Conservation (phyloP, 1,284 basidiomycete genomes). For the Trichosporon sp. region DNA sequence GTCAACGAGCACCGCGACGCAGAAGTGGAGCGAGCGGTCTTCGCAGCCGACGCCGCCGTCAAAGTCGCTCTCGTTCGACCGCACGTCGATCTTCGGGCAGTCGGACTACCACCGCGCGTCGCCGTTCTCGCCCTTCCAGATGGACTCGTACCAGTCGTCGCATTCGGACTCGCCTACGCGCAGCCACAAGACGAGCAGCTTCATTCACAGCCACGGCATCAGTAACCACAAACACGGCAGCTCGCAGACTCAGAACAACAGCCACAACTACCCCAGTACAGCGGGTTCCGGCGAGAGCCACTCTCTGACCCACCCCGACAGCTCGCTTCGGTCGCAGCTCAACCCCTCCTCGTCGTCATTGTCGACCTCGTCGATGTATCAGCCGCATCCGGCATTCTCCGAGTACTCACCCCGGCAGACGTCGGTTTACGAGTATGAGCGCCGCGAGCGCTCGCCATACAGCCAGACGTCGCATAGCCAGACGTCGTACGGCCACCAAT, state of each 20-base stretch:
- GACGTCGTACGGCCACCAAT: neutral
- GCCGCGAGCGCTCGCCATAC: neutral
- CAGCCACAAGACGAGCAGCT: neutral
- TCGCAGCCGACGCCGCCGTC: neutral
- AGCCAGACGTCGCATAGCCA: neutral
- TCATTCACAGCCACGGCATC: neutral
- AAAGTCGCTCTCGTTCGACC: constrained; percentile 1
- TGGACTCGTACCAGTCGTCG: constrained; percentile 1
- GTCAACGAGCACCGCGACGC: neutral
- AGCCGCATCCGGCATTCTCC: neutral
- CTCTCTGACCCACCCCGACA: neutral
- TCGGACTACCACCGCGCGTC: neutral
- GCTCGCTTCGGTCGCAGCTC: neutral
- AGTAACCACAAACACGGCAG: neutral
- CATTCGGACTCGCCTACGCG: neutral
- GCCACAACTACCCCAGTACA: neutral
- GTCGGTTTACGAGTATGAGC: neutral
- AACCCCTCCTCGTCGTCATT: neutral
- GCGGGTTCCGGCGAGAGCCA: neutral
- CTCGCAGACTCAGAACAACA: neutral
- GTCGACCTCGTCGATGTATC: neutral
- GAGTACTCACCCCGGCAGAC: neutral
- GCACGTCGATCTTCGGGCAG: neutral
- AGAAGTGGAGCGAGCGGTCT: neutral
- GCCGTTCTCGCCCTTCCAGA: neutral